Evolutionary conservation across 164 flowering plant species (phyloP), one percentile per base, ranked within the genome.

Genomic region (Taxillus chinensis): DNA sequence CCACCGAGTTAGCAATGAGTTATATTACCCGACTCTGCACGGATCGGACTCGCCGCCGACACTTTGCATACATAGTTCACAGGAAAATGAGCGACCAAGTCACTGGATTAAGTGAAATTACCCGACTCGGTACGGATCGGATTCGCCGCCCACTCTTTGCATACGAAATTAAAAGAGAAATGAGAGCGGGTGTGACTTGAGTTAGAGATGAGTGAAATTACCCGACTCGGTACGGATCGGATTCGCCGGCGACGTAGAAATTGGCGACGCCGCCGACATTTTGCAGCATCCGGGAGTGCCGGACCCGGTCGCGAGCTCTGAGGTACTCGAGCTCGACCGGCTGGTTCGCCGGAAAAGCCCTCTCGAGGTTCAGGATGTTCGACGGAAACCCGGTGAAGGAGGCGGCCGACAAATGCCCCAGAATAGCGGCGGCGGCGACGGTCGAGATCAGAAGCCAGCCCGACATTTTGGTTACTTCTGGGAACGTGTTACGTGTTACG

Each of bases 1-100:
- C 27, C 27, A 27, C 27, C 27, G 27, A 27, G 27, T 27, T 27
- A 27, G 27, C 27, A 27, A 2, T 27, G 27, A 14, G 57, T 3
- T 43, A 69, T 72, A 50, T 74, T 78, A 83, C 85, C 88, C 88
- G 45, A 73, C 73, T 54, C 73, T 67, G 64, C 64, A 80, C 11
- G 84, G 83, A 74, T 84, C 89, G 60, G 81, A 74, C 57, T 83
- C 87, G 3, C 87, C 82, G 15, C 58, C 70, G 17, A 63, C 67
- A 55, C 72, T 71, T 63, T 74, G 85, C 76, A 84, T 27, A 27
- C 27, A 27, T 27, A 27, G 27, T 27, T 27, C 7, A 43, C 1
- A 2, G 10, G 2, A 9, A 43, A 43, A 9, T 6, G 46, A 43
- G 46, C 7, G 46, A 27, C 27, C 27, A 27, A 27, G 27, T 27